A percentile compares a stretch with the other conserved stretches of the same genome.
phyloP scores from a whole-genome alignment of 1,139 yeast genomes.

The Zhuliangozyma parablackwelliae region DNA sequence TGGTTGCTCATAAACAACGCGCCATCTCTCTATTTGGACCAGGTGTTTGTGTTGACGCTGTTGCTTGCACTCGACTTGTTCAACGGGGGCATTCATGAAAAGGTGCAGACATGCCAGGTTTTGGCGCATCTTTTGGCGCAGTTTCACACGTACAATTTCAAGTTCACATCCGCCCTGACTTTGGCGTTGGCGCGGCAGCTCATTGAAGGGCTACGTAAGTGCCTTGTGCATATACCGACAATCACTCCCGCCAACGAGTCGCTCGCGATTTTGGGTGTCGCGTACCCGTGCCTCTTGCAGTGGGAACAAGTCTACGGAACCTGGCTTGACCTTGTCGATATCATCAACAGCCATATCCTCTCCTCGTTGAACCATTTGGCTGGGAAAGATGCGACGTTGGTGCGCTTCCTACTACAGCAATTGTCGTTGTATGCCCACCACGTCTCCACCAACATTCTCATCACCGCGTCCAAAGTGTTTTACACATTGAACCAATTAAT shows the following conservation, averaged over 20 bases:
- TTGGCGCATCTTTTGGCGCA: slow-evolving; percentile 21
- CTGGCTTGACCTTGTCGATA: slow-evolving; percentile 8
- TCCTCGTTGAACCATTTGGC: slow-evolving; percentile 23
- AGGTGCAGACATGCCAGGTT: slow-evolving; percentile 33
- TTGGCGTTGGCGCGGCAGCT: slow-evolving; percentile 6
- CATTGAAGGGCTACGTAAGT: slow-evolving; percentile 20
- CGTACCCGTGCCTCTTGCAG: slow-evolving; percentile 16
- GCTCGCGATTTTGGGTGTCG: slow-evolving; percentile 16
- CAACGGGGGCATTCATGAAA: slow-evolving; percentile 44
- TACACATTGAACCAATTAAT: slow-evolving; percentile 27
- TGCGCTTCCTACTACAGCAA: slow-evolving; percentile 5
- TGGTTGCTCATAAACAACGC: slow-evolving; percentile 22
- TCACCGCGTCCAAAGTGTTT: slow-evolving; percentile 27
- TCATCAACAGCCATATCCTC: slow-evolving; percentile 16
- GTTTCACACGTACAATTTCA: slow-evolving; percentile 8
- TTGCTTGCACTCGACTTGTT: slow-evolving; percentile 48
- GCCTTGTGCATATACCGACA: slow-evolving; percentile 45
- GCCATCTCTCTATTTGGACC: too few relatives aligned
- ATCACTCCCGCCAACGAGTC: slow-evolving; percentile 31
- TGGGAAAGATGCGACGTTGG: slow-evolving; percentile 6
- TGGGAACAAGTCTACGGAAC: slow-evolving; percentile 1
- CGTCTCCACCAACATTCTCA: slow-evolving; percentile 8
- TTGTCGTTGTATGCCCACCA: slow-evolving; percentile 1
- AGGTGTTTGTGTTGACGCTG: slow-evolving; percentile 39
- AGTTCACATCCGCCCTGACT: too few relatives aligned